Percentiles rank a stretch among this genome's conserved stretches.
These are phyloP conservation scores for Penicillium cosmopolitanum DNA, from an alignment of 495 filamentous ascomycete genomes.

Conservation along the genomic window DNA sequence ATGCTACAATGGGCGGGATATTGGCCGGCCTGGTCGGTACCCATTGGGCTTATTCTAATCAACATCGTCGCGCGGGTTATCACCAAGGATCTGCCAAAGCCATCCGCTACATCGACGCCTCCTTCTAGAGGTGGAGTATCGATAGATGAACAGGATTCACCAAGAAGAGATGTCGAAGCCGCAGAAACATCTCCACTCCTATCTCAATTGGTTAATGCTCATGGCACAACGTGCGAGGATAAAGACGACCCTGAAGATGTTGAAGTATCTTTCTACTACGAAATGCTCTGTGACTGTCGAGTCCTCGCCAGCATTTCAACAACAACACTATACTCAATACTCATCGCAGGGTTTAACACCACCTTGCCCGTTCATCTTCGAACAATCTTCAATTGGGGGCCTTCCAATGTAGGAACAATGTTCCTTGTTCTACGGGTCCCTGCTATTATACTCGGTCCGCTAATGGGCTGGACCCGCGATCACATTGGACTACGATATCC, in stretches of 20 bases:
- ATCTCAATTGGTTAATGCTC: not conserved
- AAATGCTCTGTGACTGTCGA: not conserved
- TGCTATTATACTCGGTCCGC: constrained; percentile 15
- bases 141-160: not conserved
- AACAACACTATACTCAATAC: not conserved
- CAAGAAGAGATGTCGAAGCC: not conserved
- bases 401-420: constrained; percentile 22
- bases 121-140: not conserved
- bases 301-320: constrained; percentile 1
- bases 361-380: constrained; percentile 30
- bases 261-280: not conserved
- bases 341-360: constrained; percentile 24
- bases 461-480: constrained; percentile 27
- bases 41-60: constrained; percentile 22
- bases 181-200: not conserved
- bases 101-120: not conserved
- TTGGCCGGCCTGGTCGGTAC: constrained; percentile 29
- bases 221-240: not conserved
- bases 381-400: constrained; percentile 27
- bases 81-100: constrained; percentile 22
- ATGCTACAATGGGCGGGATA: constrained; percentile 30
- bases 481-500: constrained; percentile 21
- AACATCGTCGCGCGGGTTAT: constrained; percentile 29
- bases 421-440: constrained; percentile 27
- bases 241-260: not conserved